Evolutionary conservation across 768 basidiomycete species (phyloP).

Genomic region (Termitomyces sp.): DNA sequence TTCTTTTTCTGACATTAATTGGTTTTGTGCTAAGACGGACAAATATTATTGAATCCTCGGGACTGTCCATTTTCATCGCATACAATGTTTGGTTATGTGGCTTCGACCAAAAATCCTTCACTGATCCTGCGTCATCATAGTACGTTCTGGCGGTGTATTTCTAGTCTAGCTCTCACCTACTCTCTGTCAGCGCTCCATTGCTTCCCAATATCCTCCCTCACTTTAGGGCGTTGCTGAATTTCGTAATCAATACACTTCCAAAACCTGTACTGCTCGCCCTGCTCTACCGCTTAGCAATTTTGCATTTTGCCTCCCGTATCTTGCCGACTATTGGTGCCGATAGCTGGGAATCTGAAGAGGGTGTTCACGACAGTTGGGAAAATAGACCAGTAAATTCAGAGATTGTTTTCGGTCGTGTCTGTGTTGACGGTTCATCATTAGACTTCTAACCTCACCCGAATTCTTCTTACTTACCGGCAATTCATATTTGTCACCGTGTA

Average conservation of each 20-base stretch:
- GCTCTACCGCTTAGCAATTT: slow-evolving; percentile 73
- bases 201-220: slow-evolving; percentile 79
- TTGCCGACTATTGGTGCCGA: slow-evolving; percentile 83
- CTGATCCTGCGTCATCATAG: slow-evolving; percentile 76
- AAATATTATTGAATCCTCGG: slow-evolving; percentile 89
- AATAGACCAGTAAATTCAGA: slow-evolving; percentile 59
- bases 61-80: slow-evolving; percentile 83
- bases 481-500: slow-evolving; percentile 84
- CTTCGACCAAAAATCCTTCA: slow-evolving; percentile 69
- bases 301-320: slow-evolving; percentile 80
- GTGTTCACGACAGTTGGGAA: slow-evolving; percentile 62
- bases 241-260: slow-evolving; percentile 80
- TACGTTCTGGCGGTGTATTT: slow-evolving; percentile 31
- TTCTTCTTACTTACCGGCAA: slow-evolving; percentile 80
- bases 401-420: background rate
- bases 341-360: slow-evolving; percentile 69
- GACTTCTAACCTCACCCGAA: slow-evolving; percentile 73
- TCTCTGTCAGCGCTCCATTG: slow-evolving; percentile 56
- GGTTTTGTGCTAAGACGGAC: slow-evolving; percentile 87
- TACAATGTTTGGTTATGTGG: slow-evolving; percentile 91
- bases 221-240: slow-evolving; percentile 74
- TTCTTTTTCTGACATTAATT: slow-evolving; percentile 88
- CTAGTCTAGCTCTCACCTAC: background rate
- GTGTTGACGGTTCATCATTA: slow-evolving; percentile 26
- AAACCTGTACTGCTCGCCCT: slow-evolving; percentile 81